These are phyloP conservation scores for Aspergillus unguis DNA, from an alignment of 2,329 filamentous ascomycete species.

Conservation along the genomic window DNA sequence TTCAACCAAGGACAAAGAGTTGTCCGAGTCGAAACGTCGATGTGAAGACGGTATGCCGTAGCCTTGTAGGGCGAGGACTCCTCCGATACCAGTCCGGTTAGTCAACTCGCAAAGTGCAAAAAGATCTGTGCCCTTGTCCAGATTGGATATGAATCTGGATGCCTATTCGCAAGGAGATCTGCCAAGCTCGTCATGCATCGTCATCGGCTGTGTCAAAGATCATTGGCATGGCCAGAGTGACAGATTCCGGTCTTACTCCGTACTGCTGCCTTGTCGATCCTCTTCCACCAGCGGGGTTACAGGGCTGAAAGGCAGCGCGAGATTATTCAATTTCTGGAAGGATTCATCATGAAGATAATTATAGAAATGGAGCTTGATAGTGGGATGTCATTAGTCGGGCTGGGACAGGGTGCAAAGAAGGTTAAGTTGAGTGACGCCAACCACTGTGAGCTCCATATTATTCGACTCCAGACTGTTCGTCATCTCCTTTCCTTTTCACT, in stretches of 20 bases:
- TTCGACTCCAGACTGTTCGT: slow-evolving; percentile 1
- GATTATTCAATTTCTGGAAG: not conserved
- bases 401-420: not conserved
- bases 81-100: not conserved
- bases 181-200: not conserved
- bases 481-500: slow-evolving; percentile 5
- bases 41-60: not conserved
- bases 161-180: not conserved
- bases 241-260: not conserved
- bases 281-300: slow-evolving; percentile 2
- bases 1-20: too few relatives aligned
- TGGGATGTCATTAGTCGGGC: slow-evolving; percentile 1
- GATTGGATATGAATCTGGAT: not conserved
- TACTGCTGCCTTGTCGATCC: slow-evolving; percentile 8
- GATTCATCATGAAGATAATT: not conserved
- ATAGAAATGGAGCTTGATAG: slow-evolving; percentile 1
- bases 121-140: not conserved
- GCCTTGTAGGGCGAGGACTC: not conserved
- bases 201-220: not conserved
- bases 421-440: slow-evolving; percentile 4
- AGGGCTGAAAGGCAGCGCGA: slow-evolving; percentile 6
- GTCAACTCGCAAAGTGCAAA: not conserved
- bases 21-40: not conserved
- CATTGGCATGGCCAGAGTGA: not conserved
- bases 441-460: not conserved